Conservation (phyloP, 1,139 yeast genomes). For the Yamadazyma atlantica region DNA sequence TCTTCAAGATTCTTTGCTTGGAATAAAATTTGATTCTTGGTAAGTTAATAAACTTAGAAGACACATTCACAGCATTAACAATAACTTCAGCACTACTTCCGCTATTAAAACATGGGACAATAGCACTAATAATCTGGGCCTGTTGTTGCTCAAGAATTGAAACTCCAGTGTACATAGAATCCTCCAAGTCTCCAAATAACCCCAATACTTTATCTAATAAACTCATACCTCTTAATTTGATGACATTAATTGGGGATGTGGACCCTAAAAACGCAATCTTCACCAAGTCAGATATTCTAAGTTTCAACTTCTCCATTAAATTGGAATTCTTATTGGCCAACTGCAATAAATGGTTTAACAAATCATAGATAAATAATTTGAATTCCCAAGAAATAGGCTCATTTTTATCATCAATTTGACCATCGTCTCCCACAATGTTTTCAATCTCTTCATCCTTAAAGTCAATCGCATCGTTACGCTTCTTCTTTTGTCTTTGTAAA, state of each 20-base stretch:
- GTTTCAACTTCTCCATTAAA: slow-evolving; percentile 43
- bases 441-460: slow-evolving; percentile 49
- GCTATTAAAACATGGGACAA: slow-evolving; percentile 81
- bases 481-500: slow-evolving; percentile 45
- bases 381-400: slow-evolving; percentile 76
- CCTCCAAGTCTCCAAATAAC: slow-evolving; percentile 59
- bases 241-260: slow-evolving; percentile 61
- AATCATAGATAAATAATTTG: slow-evolving; percentile 56
- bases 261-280: slow-evolving; percentile 84
- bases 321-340: slow-evolving; percentile 41
- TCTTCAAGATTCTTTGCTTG: slow-evolving; percentile 61
- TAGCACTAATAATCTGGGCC: slow-evolving; percentile 89
- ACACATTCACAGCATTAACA: slow-evolving; percentile 73
- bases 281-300: slow-evolving; percentile 67
- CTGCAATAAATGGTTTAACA: slow-evolving; percentile 52
- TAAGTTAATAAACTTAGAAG: slow-evolving; percentile 68
- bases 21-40: slow-evolving; percentile 50
- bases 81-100: slow-evolving; percentile 76
- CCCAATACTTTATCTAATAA: slow-evolving; percentile 48
- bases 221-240: slow-evolving; percentile 66
- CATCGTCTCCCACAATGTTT: slow-evolving; percentile 37
- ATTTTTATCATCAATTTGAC: slow-evolving; percentile 35
- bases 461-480: slow-evolving; percentile 29
- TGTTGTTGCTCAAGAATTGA: slow-evolving; percentile 88
- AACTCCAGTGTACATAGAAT: slow-evolving; percentile 71